phyloP scores from a whole-genome alignment of 148 eudicot species.

The Rhododendron ovatum region DNA sequence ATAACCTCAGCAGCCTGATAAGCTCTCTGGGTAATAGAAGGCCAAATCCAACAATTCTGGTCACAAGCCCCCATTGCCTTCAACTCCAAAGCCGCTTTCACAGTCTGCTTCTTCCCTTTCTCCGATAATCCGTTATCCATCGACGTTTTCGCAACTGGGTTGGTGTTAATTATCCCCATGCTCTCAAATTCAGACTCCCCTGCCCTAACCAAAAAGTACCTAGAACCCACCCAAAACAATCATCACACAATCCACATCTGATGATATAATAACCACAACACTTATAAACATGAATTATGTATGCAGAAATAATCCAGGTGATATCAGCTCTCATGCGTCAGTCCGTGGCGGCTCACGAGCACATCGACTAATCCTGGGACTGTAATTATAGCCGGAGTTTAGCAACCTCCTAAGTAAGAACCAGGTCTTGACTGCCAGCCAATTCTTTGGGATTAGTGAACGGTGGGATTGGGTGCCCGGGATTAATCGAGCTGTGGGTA shows the following conservation, averaged over 20 bases:
- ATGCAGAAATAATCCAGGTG: not conserved
- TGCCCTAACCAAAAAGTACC: conserved; percentile 94
- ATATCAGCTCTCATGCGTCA: not conserved
- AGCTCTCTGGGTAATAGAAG: conserved; percentile 96
- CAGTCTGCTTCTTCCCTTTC: conserved; percentile 66
- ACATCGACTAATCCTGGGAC: not conserved
- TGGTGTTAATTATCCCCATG: conserved; percentile 82
- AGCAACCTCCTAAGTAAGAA: no score
- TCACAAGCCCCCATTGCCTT: conserved; percentile 78
- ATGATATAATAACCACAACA: not conserved
- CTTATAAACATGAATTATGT: not conserved
- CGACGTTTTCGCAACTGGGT: conserved; percentile 92
- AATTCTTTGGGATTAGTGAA: no score
- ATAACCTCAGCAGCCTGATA: conserved; percentile 96
- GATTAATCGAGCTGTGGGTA: not conserved
- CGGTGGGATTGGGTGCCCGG: not conserved
- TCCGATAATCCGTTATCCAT: conserved; percentile 79
- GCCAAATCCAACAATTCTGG: conserved; percentile 95
- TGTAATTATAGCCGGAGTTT: no score
- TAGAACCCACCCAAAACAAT: conserved; percentile 18
- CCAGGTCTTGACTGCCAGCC: not conserved
- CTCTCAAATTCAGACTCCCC: conserved; percentile 91
- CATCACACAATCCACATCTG: not conserved
- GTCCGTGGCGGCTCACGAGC: not conserved
- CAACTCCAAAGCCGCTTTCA: conserved; percentile 65